phyloP scores from a whole-genome alignment of 108 stramenopile species.

The Skeletonema menzelii region DNA sequence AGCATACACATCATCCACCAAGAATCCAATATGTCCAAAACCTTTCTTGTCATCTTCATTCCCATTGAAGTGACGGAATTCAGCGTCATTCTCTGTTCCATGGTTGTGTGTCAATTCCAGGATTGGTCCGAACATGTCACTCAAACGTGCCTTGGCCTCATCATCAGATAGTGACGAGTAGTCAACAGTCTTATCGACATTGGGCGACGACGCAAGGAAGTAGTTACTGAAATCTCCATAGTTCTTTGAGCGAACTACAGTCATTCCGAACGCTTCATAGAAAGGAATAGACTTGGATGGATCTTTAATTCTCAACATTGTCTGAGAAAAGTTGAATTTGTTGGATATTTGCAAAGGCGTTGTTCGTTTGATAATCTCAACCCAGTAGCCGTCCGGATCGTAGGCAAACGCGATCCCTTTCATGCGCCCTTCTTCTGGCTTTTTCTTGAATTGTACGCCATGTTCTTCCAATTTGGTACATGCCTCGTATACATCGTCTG shows the following conservation, averaged over 20 bases:
- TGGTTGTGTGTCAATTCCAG: constrained; percentile 96
- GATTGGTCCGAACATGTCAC: constrained; percentile 66
- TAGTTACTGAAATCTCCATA: constrained; percentile 92
- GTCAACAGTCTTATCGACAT: constrained; percentile 44
- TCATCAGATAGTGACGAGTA: constrained; percentile 45
- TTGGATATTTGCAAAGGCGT: constrained; percentile 41
- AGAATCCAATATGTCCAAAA: constrained; percentile 97
- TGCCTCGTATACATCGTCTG: constrained; percentile 93
- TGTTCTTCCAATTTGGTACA: constrained; percentile 74
- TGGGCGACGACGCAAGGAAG: constrained; percentile 84
- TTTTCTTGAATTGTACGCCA: constrained; percentile 81
- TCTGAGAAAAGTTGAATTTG: constrained; percentile 89
- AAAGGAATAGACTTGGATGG: constrained; percentile 84
- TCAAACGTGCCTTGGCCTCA: constrained; percentile 30
- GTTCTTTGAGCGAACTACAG: constrained; percentile 71
- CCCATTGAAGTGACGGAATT: constrained; percentile 87
- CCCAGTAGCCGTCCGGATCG: constrained; percentile 87
- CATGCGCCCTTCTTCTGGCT: constrained; percentile 84
- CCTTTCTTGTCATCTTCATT: constrained; percentile 96
- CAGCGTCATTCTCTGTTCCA: constrained; percentile 85
- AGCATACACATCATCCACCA: constrained; percentile 94
- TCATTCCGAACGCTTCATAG: constrained; percentile 89
- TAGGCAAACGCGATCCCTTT: constrained; percentile 88
- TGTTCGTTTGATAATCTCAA: constrained; percentile 79
- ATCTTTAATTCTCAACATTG: constrained; percentile 97